These are phyloP conservation scores for Venturia nashicola DNA, from an alignment of 2,329 filamentous ascomycete genomes.

Conservation along the genomic window DNA sequence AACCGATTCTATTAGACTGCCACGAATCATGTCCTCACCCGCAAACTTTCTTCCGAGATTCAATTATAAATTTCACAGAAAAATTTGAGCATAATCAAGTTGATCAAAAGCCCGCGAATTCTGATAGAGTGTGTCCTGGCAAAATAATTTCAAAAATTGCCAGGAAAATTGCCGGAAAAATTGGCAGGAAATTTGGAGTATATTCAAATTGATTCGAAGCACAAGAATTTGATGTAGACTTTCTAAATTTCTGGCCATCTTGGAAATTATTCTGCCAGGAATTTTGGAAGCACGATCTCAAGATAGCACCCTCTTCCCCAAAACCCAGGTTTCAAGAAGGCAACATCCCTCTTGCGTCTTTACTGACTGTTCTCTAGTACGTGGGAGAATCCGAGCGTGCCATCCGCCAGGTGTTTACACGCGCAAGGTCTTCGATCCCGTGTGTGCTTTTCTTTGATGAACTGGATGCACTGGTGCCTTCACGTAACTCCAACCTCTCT, in stretches of 20 bases:
- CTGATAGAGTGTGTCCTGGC: too few relatives aligned
- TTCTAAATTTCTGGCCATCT: background rate
- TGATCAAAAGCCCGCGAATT: too few relatives aligned
- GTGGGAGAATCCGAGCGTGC: slow-evolving; percentile 93
- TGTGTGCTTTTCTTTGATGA: slow-evolving; percentile 99
- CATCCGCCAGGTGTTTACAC: slow-evolving; percentile 80
- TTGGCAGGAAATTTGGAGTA: too few relatives aligned
- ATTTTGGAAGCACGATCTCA: background rate
- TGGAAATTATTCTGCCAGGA: background rate
- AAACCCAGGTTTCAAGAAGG: background rate
- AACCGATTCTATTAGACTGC: background rate
- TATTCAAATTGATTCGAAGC: too few relatives aligned
- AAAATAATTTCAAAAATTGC: too few relatives aligned
- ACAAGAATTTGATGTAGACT: too few relatives aligned
- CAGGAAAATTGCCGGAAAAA: too few relatives aligned
- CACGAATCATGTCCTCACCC: background rate
- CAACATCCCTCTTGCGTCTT: background rate
- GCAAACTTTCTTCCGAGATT: background rate
- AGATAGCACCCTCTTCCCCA: background rate
- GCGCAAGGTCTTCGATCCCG: slow-evolving; percentile 73
- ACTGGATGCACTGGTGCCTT: slow-evolving; percentile 81
- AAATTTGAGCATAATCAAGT: too few relatives aligned
- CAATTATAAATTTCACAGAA: too few relatives aligned
- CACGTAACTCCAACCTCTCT: slow-evolving; percentile 61
- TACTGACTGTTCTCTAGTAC: slow-evolving; percentile 36